Evolutionary conservation across 2,329 filamentous ascomycete species (phyloP).

Genomic region (Trichoderma sp.): DNA sequence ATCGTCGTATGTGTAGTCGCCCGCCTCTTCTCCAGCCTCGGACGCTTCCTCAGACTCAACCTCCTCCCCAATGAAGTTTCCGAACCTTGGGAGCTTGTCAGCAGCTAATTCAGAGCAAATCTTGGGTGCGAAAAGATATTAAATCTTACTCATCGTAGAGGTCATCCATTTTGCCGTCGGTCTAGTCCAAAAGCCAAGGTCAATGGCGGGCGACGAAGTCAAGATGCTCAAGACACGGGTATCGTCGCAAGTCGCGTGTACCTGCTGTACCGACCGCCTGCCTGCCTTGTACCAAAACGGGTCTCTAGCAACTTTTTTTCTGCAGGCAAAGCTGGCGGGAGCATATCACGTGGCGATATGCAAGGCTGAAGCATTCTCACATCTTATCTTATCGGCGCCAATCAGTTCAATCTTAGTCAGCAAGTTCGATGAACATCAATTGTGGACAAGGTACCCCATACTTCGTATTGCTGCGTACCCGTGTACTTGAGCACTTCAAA

Average conservation of each 20-base stretch:
- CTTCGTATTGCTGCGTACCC: neutral
- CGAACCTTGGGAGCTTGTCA: constrained; percentile 62
- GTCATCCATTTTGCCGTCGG: constrained; percentile 70
- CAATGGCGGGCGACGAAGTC: constrained; percentile 26
- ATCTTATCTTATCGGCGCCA: neutral
- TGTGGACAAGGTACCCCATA: neutral
- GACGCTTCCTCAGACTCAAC: constrained; percentile 82
- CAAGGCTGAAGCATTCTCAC: constrained; percentile 15
- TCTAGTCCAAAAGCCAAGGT: constrained; percentile 19
- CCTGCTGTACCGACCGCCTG: constrained; percentile 5
- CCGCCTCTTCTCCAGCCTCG: constrained; percentile 69
- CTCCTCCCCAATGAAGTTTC: constrained; percentile 96
- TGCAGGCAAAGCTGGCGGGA: neutral
- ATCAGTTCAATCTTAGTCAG: neutral
- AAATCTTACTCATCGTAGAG: constrained; percentile 83
- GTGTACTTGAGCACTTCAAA: neutral
- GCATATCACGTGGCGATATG: constrained; percentile 22
- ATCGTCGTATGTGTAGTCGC: constrained; percentile 80
- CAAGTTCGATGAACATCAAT: neutral
- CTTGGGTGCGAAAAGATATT: neutral
- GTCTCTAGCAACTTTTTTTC: constrained; percentile 25
- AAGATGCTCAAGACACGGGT: constrained; percentile 20
- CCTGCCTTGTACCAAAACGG: constrained; percentile 15
- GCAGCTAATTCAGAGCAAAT: neutral
- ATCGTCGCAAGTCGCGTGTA: constrained; percentile 23